A percentile compares a stretch with the other conserved stretches of the same genome.
phyloP scores from a whole-genome alignment of 176 grass and related monocot species.

The maize (Zea mays) region DNA sequence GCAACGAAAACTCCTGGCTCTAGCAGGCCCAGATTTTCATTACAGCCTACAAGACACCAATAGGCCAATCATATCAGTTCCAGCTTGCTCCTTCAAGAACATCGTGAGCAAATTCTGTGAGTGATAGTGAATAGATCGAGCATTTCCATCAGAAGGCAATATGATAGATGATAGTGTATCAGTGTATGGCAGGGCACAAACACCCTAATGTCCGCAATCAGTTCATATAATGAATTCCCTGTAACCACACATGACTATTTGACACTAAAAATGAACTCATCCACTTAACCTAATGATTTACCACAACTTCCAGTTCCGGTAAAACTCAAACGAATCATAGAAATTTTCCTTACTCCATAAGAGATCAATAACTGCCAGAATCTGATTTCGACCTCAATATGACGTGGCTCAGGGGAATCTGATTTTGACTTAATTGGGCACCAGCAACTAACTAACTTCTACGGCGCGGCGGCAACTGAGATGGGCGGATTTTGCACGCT shows the following conservation, averaged over 20 bases:
- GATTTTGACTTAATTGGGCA: too few relatives aligned
- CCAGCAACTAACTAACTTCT: background rate
- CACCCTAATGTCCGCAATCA: too few relatives aligned
- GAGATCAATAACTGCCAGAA: background rate
- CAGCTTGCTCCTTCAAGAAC: background rate
- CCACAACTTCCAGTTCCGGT: background rate
- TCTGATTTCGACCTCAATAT: background rate
- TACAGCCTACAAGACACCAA: conserved; percentile 37
- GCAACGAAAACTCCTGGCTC: background rate
- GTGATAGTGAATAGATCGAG: background rate
- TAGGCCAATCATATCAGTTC: conserved; percentile 12
- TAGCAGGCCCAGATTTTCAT: conserved; percentile 33
- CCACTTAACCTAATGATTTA: background rate
- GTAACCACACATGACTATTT: background rate
- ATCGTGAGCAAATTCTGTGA: background rate
- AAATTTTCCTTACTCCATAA: background rate
- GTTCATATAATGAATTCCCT: conserved; percentile 20
- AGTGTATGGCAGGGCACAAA: too few relatives aligned
- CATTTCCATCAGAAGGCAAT: conserved; percentile 15
- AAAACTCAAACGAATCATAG: background rate
- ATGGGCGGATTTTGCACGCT: background rate
- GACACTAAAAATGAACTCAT: background rate
- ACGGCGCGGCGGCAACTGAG: background rate
- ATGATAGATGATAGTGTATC: background rate
- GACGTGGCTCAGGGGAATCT: background rate